Evolutionary conservation across 2,329 filamentous ascomycete genomes (phyloP).

Genomic region (Ramularia endophylla): DNA sequence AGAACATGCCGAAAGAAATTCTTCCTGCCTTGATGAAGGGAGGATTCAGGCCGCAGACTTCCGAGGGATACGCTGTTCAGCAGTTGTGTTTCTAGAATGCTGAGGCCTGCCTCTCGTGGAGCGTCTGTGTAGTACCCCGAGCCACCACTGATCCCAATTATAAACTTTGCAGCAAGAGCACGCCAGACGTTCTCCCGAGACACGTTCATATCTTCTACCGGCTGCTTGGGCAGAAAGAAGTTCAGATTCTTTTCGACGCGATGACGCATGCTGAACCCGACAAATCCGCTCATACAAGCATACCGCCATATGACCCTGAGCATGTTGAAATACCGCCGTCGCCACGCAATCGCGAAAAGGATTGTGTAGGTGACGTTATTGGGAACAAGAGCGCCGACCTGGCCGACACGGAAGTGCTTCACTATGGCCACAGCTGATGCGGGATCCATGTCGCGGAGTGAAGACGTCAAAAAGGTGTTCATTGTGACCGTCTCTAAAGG

Average conservation of each 20-base stretch:
- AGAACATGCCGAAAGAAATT: neutral
- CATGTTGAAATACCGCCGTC: conserved; percentile 21
- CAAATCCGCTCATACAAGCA: conserved; percentile 24
- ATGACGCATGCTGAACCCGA: conserved; percentile 8
- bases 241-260: conserved; percentile 13
- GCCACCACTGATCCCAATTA: conserved; percentile 13
- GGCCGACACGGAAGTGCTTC: conserved; percentile 11
- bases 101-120: neutral
- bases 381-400: conserved; percentile 10
- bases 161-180: conserved; percentile 23
- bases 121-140: too few relatives aligned
- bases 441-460: conserved; percentile 11
- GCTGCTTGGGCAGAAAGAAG: conserved; percentile 1
- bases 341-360: conserved; percentile 25
- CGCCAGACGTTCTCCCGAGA: conserved; percentile 10
- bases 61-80: neutral
- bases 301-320: conserved; percentile 31
- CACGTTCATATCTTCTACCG: neutral
- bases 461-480: conserved; percentile 23
- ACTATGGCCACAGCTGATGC: conserved; percentile 15
- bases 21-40: neutral
- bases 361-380: conserved; percentile 13
- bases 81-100: neutral
- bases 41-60: neutral
- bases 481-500: conserved; percentile 15